phyloP scores from a whole-genome alignment of 208 protist genomes.

The Crithidia expoeki region DNA sequence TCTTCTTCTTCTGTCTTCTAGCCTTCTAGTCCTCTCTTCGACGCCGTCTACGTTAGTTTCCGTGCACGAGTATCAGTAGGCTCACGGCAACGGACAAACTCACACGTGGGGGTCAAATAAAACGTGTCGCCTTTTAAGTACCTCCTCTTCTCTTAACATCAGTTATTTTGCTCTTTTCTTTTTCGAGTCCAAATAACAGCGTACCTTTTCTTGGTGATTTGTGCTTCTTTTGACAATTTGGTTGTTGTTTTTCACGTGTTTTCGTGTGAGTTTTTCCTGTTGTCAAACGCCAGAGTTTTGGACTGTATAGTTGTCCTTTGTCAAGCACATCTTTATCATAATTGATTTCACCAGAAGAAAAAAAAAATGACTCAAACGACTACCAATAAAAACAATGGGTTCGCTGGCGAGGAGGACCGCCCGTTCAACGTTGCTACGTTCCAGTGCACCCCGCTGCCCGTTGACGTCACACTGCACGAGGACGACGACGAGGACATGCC shows the following conservation, averaged over 20 bases:
- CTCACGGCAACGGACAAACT: too few relatives aligned
- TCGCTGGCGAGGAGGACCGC: conserved; percentile 32
- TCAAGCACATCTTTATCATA: too few relatives aligned
- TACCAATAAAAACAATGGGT: conserved; percentile 6
- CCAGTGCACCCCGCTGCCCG: conserved; percentile 27
- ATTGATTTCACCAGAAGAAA: neutral
- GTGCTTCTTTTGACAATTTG: too few relatives aligned
- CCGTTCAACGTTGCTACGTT: conserved; percentile 58
- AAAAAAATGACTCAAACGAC: conserved; percentile 14
- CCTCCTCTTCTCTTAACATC: too few relatives aligned
- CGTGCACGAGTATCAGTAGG: too few relatives aligned
- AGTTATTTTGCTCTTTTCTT: conserved; percentile 1
- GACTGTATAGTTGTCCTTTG: too few relatives aligned
- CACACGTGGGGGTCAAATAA: too few relatives aligned
- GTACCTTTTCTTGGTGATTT: neutral
- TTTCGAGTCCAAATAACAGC: conserved; percentile 2
- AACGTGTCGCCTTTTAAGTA: too few relatives aligned
- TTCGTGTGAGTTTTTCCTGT: too few relatives aligned
- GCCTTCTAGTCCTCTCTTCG: neutral
- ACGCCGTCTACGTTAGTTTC: too few relatives aligned
- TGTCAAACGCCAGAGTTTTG: neutral
- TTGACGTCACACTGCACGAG: neutral
- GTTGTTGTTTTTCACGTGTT: neutral
- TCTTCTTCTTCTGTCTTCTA: conserved; percentile 9
- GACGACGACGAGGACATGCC: conserved; percentile 44